Evolutionary conservation across 2,329 filamentous ascomycete species (phyloP).

Genomic region (Epichloe sibirici): DNA sequence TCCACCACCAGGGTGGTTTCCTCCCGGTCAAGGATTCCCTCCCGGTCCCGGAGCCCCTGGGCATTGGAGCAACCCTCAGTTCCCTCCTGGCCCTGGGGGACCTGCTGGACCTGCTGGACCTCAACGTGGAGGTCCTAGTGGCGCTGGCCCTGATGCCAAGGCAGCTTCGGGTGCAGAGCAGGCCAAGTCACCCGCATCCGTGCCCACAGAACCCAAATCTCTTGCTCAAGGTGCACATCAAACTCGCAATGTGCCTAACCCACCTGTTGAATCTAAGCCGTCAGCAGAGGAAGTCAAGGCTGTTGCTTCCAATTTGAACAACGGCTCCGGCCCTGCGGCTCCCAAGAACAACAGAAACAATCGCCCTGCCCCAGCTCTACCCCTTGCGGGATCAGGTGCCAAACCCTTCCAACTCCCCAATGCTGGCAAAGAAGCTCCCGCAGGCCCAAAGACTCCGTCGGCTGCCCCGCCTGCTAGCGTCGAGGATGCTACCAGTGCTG

Average conservation of each 20-base stretch:
- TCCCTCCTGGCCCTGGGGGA: constrained; percentile 38
- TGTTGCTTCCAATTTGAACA: constrained; percentile 30
- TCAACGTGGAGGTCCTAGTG: constrained; percentile 37
- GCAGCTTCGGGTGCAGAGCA: constrained; percentile 37
- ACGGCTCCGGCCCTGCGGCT: constrained; percentile 25
- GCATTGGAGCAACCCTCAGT: constrained; percentile 45
- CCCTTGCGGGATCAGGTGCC: constrained; percentile 37
- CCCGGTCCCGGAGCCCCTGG: constrained; percentile 33
- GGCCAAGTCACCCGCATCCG: constrained; percentile 33
- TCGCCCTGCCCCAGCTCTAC: constrained; percentile 54
- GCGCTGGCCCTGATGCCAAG: constrained; percentile 26
- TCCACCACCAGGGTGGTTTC: constrained; percentile 67
- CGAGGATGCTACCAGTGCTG: constrained; percentile 60
- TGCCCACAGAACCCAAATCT: constrained; percentile 41
- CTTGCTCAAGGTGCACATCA: constrained; percentile 33
- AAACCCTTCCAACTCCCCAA: constrained; percentile 26
- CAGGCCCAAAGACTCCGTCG: constrained; percentile 24
- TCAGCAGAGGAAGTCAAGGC: constrained; percentile 33
- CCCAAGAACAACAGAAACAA: constrained; percentile 21
- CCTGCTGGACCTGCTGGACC: constrained; percentile 36
- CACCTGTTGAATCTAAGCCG: constrained; percentile 58
- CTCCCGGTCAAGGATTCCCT: constrained; percentile 63
- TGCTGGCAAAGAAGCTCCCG: constrained; percentile 14
- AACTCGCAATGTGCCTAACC: constrained; percentile 42
- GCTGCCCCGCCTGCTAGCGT: constrained; percentile 28